Conservation (phyloP, 2,329 filamentous ascomycete genomes). For the Penicillium sclerotiorum region DNA sequence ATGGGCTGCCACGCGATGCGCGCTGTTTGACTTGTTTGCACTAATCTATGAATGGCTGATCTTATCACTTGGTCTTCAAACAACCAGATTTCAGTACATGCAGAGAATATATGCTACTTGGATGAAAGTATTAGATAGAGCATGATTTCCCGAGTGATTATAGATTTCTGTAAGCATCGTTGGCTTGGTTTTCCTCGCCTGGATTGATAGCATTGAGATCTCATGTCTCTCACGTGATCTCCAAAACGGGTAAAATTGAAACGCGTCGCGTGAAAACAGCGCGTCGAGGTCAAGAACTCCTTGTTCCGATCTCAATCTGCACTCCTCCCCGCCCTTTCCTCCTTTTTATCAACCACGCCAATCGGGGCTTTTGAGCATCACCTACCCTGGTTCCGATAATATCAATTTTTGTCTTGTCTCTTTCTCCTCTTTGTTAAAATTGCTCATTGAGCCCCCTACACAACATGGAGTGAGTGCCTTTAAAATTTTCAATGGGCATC, state of each 20-base stretch:
- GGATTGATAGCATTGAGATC: too few relatives aligned
- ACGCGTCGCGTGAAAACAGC: slow-evolving; percentile 25
- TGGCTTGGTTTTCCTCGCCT: too few relatives aligned
- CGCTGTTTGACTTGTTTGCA: slow-evolving; percentile 14
- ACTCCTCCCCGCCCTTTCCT: slow-evolving; percentile 16
- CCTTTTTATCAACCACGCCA: slow-evolving; percentile 16
- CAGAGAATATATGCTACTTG: too few relatives aligned
- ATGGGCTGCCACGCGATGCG: slow-evolving; percentile 15
- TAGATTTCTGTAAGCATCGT: too few relatives aligned
- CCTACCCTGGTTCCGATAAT: background rate
- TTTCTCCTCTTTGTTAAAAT: background rate
- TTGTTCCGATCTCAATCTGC: slow-evolving; percentile 1
- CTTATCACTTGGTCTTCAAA: background rate
- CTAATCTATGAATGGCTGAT: background rate
- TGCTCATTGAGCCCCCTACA: slow-evolving; percentile 1
- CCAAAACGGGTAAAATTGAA: slow-evolving; percentile 40
- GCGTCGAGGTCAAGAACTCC: slow-evolving; percentile 1
- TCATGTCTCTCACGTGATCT: slow-evolving; percentile 7
- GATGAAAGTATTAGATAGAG: too few relatives aligned
- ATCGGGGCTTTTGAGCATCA: slow-evolving; percentile 10
- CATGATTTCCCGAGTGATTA: too few relatives aligned
- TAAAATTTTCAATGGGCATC: slow-evolving; percentile 1
- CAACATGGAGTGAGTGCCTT: slow-evolving; percentile 31
- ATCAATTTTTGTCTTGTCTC: background rate
- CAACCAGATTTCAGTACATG: background rate